Conservation (phyloP, 495 filamentous ascomycete species). For the Massariosphaeria phaeospora region DNA sequence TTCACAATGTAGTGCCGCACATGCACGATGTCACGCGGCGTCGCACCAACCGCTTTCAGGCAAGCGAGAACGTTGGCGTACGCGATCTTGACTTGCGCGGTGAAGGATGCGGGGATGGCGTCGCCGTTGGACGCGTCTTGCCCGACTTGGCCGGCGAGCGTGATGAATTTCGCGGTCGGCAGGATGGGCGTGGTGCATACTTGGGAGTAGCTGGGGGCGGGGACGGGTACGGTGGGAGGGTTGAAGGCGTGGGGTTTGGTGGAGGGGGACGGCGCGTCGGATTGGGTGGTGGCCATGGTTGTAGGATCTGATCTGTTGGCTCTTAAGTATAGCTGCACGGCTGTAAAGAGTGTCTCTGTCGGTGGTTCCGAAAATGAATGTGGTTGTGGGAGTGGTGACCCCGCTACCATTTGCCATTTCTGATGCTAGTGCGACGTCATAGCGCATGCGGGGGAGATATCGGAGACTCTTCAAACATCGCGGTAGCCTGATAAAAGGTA, state of each 20-base stretch:
- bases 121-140: not conserved
- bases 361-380: too few species aligned
- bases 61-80: constrained; percentile 5
- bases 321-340: too few species aligned
- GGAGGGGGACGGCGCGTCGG: too few species aligned
- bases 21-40: constrained; percentile 19
- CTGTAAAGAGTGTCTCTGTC: too few species aligned
- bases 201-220: constrained; percentile 17
- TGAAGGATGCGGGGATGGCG: not conserved
- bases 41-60: constrained; percentile 14
- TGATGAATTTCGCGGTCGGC: constrained; percentile 6
- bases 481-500: too few species aligned
- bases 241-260: constrained; percentile 19
- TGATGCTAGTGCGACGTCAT: too few species aligned
- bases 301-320: too few species aligned
- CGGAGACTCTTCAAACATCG: too few species aligned
- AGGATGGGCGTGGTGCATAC: constrained; percentile 12
- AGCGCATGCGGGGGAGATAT: too few species aligned
- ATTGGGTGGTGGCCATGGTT: too few species aligned
- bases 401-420: too few species aligned
- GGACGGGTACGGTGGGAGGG: constrained; percentile 2
- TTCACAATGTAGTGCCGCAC: constrained; percentile 19
- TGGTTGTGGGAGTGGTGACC: too few species aligned
- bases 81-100: constrained; percentile 5
- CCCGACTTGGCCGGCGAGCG: constrained; percentile 15